A percentile compares a stretch with the other conserved stretches of the same genome.
Evolutionary conservation across 345 rosid genomes (phyloP).

Genomic region (rapeseed (Brassica napus)): DNA sequence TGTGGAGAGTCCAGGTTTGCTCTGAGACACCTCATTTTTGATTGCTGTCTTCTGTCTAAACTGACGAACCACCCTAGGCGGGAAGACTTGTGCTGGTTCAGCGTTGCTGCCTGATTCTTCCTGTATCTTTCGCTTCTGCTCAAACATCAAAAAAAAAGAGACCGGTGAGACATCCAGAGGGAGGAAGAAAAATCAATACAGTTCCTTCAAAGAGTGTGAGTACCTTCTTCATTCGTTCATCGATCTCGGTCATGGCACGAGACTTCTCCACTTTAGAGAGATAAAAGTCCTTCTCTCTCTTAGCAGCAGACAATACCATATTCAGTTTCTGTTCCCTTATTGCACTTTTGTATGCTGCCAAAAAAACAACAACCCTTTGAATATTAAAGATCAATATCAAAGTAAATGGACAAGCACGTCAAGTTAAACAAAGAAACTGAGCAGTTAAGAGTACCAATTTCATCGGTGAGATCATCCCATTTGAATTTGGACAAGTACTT

Average conservation of each 20-base stretch:
- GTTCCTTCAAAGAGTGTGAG: not conserved
- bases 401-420: not conserved
- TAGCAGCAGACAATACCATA: conserved; percentile 86
- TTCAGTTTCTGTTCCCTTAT: conserved; percentile 75
- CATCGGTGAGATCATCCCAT: conserved; percentile 95
- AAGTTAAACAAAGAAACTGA: not conserved
- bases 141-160: conserved; percentile 8
- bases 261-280: conserved; percentile 72
- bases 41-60: conserved; percentile 76
- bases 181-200: not conserved
- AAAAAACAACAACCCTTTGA: conserved; percentile 26
- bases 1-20: conserved; percentile 62
- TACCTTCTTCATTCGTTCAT: conserved; percentile 85
- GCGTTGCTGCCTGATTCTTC: conserved; percentile 44
- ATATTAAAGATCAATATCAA: conserved; percentile 25
- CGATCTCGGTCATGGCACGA: conserved; percentile 64
- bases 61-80: conserved; percentile 56
- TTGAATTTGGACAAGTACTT: conserved; percentile 91
- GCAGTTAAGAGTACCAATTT: conserved; percentile 59
- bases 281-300: conserved; percentile 88
- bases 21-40: conserved; percentile 43
- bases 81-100: conserved; percentile 39
- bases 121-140: conserved; percentile 70
- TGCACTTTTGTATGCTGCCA: conserved; percentile 82
- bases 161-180: not conserved